phyloP scores from a whole-genome alignment of 2,329 filamentous ascomycete genomes.

The Calonectria leucothoes region DNA sequence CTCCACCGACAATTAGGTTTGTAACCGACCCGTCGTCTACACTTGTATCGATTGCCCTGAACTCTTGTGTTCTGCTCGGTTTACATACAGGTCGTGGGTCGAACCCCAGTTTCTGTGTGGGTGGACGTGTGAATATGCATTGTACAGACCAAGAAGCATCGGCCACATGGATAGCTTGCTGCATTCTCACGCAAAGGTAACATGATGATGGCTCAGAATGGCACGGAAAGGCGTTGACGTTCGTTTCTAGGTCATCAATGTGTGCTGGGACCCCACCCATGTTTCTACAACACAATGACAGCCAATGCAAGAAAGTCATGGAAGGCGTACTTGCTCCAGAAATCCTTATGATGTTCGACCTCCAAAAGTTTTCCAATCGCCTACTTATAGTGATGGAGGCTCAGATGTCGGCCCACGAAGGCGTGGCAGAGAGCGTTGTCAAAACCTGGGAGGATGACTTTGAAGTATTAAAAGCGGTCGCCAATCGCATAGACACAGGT shows the following conservation, averaged over 20 bases:
- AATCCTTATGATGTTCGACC: slow-evolving; percentile 57
- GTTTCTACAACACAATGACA: slow-evolving; percentile 63
- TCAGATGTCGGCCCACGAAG: slow-evolving; percentile 58
- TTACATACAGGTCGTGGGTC: slow-evolving; percentile 65
- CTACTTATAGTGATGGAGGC: slow-evolving; percentile 60
- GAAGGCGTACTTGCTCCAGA: slow-evolving; percentile 56
- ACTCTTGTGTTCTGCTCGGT: slow-evolving; percentile 60
- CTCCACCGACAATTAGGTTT: slow-evolving; percentile 62
- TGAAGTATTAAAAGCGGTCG: slow-evolving; percentile 57
- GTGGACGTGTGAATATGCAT: slow-evolving; percentile 54
- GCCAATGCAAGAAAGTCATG: slow-evolving; percentile 53
- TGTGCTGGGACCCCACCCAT: slow-evolving; percentile 60
- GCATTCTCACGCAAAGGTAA: slow-evolving; percentile 63
- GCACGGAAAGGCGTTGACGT: slow-evolving; percentile 14
- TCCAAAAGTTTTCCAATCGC: slow-evolving; percentile 63
- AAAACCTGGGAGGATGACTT: slow-evolving; percentile 64
- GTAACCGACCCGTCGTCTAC: slow-evolving; percentile 62
- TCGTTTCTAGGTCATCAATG: slow-evolving; percentile 44
- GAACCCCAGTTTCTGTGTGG: slow-evolving; percentile 60
- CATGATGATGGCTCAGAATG: neutral
- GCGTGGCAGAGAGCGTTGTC: slow-evolving; percentile 59
- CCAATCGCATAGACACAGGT: slow-evolving; percentile 62
- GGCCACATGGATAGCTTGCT: slow-evolving; percentile 65
- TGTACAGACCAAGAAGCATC: slow-evolving; percentile 64
- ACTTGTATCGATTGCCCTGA: slow-evolving; percentile 59